Base-by-base conservation (phyloP, 1,284 basidiomycete genomes). In the Porphyrellus sp. region DNA sequence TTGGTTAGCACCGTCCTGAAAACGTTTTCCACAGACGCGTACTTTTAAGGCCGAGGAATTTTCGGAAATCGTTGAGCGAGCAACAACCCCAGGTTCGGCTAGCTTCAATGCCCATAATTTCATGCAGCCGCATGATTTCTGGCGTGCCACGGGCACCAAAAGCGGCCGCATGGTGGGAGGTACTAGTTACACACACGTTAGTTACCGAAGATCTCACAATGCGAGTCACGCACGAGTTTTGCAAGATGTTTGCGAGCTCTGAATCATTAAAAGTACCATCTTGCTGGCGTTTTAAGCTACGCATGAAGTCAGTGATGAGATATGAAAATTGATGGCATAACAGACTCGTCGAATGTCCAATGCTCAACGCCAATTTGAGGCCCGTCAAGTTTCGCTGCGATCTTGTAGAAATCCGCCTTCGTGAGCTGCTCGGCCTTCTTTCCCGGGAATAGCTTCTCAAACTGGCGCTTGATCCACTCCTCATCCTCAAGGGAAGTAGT, bases 31-130 rank as follows among this genome's bases (percentile, higher is more conserved):
- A 27, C 5, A 18, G 9, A n/a, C 6, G 56, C 81, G 61, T 54
- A 89, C 86, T 74, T 68, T 88, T 89, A 37, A 91, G 63, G 11
- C 89, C 89, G 40, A 91, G 72, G 73, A 81, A 91, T 79, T 80
- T 81, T 52, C 91, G 78, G 73, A 93, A 93, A 61, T 94, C 91
- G 62, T 94, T 94, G 59, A 94, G 68, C 4, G 87, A 86, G 65
- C 90, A 93, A 31, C 86, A 81, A 41, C 89, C 88, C 91, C 91
- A 93, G n/a, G 69, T 63, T 24, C 91, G 77, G 60, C 82, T 86
- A 57, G 86, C 78, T 61, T 88, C 82, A 53, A 93, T 90, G 46
- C 89, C 86, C 82, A 93, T 86, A 41, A 91, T 78, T 66, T 93
- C 91, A 56, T 91, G 81, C 24, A 91, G 69, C 49, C 81, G 82